Conservation (phyloP, 192 early-diverging fungal genomes). For the Rhizophagus sp. region DNA sequence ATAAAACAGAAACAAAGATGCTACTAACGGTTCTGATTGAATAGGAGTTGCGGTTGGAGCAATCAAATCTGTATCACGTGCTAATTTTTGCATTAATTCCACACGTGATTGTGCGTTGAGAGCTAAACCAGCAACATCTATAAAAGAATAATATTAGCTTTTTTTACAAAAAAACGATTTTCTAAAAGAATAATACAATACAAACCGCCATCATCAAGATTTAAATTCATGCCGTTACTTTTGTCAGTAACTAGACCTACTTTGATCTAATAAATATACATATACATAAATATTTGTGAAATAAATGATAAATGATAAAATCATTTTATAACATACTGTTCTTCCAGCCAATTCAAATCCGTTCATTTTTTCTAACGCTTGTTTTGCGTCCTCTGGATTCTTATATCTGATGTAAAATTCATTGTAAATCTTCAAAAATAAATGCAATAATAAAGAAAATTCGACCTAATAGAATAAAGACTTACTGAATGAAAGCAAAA, state of each 20-base stretch:
- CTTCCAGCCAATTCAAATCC: slow-evolving; percentile 79
- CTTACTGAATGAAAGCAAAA: slow-evolving; percentile 81
- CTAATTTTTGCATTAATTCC: slow-evolving; percentile 82
- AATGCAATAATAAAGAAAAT: neutral
- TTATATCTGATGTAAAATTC: slow-evolving; percentile 52
- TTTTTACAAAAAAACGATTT: neutral
- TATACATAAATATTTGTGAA: neutral
- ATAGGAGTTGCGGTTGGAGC: slow-evolving; percentile 35
- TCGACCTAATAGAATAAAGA: neutral
- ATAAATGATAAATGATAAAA: neutral
- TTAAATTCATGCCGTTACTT: slow-evolving; percentile 42
- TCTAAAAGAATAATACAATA: neutral
- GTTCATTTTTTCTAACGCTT: slow-evolving; percentile 82
- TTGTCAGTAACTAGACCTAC: slow-evolving; percentile 77
- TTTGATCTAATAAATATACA: slow-evolving; percentile 58
- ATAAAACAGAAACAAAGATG: neutral
- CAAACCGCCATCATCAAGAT: slow-evolving; percentile 54
- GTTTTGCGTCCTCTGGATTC: slow-evolving; percentile 68
- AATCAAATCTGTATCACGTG: slow-evolving; percentile 52
- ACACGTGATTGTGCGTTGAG: slow-evolving; percentile 70
- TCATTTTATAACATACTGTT: slow-evolving; percentile 44
- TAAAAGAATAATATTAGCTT: neutral
- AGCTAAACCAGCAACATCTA: slow-evolving; percentile 62
- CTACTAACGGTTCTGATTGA: slow-evolving; percentile 30
- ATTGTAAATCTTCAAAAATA: neutral